These are phyloP conservation scores for Chytriomyces sp. DNA, from an alignment of 192 early-diverging fungal genomes.

Conservation along the genomic window DNA sequence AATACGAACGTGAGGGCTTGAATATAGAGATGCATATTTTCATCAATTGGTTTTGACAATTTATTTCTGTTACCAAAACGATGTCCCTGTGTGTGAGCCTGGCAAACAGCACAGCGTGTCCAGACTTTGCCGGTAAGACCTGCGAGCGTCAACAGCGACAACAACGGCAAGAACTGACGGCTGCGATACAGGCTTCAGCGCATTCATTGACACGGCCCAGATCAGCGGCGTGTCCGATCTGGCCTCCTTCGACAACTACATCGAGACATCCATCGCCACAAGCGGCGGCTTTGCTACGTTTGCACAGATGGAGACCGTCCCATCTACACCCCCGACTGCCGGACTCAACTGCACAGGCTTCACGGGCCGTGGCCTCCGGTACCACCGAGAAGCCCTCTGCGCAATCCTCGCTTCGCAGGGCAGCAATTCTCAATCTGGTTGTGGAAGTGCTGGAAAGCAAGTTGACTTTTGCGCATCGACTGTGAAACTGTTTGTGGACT, in stretches of 20 bases:
- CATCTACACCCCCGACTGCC: too few species aligned
- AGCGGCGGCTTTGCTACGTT: background rate
- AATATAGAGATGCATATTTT: too few species aligned
- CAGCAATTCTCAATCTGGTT: background rate
- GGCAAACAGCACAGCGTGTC: conserved; percentile 11
- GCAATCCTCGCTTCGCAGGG: background rate
- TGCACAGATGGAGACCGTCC: background rate
- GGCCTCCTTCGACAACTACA: background rate
- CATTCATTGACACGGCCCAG: conserved; percentile 3
- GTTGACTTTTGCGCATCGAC: conserved; percentile 1
- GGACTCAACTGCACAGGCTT: background rate
- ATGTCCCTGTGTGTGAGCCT: conserved; percentile 9
- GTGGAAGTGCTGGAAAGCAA: background rate
- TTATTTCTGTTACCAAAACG: background rate
- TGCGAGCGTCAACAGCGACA: background rate
- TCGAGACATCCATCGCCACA: background rate
- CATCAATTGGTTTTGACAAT: background rate
- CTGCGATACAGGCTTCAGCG: background rate
- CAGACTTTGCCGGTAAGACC: conserved; percentile 20
- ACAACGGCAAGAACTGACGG: background rate
- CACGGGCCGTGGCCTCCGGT: background rate
- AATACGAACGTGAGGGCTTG: too few species aligned
- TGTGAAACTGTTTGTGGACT: background rate
- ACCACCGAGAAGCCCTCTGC: background rate
- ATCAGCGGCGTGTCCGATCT: background rate